phyloP scores from a whole-genome alignment of 768 basidiomycete genomes.

The Stropharia rugosoannulata region DNA sequence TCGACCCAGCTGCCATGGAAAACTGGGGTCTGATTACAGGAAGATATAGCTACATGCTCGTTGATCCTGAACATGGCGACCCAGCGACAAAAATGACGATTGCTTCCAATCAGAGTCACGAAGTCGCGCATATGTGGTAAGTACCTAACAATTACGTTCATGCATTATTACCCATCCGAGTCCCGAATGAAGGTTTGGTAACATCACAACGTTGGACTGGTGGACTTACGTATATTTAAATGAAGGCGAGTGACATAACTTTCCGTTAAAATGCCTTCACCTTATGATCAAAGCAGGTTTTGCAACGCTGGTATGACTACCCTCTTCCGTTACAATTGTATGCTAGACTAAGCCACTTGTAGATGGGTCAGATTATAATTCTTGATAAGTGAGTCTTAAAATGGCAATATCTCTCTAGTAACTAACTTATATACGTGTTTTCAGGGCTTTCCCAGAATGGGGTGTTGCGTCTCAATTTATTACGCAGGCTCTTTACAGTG shows the following conservation, averaged over 20 bases:
- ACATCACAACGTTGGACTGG: slow-evolving; percentile 94
- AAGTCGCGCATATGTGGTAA: slow-evolving; percentile 83
- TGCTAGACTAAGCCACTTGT: background rate
- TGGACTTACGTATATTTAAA: slow-evolving; percentile 86
- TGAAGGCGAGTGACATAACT: slow-evolving; percentile 40
- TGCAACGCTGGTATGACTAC: slow-evolving; percentile 66
- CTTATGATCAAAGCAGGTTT: slow-evolving; percentile 39
- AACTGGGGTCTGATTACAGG: slow-evolving; percentile 95
- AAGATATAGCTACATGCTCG: slow-evolving; percentile 74
- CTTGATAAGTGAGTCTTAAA: slow-evolving; percentile 54
- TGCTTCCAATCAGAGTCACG: slow-evolving; percentile 78
- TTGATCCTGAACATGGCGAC: slow-evolving; percentile 75
- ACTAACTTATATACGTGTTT: background rate
- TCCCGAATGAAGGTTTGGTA: slow-evolving; percentile 67
- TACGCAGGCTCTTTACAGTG: slow-evolving; percentile 69
- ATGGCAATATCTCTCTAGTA: background rate
- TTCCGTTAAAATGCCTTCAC: too few relatives aligned
- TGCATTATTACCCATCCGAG: background rate
- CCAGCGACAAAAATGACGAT: slow-evolving; percentile 75
- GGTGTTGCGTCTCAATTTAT: slow-evolving; percentile 81
- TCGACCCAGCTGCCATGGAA: slow-evolving; percentile 92
- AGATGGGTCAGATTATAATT: slow-evolving; percentile 90
- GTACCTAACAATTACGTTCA: slow-evolving; percentile 8
- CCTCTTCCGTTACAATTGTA: too few relatives aligned
- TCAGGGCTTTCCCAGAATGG: slow-evolving; percentile 79